Evolutionary conservation across 192 early-diverging fungal genomes (phyloP), one percentile per base, ranked within the genome.

Genomic region (Borealophlyctis nickersoniae): DNA sequence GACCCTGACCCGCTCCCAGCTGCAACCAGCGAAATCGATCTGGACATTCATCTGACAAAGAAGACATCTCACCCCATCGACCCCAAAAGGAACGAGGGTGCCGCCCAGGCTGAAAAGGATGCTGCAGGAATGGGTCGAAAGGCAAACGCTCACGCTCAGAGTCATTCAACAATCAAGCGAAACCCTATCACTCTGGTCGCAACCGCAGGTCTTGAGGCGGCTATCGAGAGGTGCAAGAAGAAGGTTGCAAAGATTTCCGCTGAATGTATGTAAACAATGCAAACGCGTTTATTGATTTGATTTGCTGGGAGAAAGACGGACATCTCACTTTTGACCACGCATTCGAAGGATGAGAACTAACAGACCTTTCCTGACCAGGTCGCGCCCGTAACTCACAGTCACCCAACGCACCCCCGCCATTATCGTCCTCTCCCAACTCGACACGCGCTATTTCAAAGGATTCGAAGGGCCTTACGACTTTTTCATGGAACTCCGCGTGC

Each of bases 391-490:
- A 9, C 24, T 73, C 36, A 51, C 50, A 9, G 19, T 70, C 16
- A 55, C 7, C 22, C 9, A 5, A 3, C 5, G 5, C 14, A 39
- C 35, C 3, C 59, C 66, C 22, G 71, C 52, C 5, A 30, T 52
- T 34, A 30, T 73, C 24, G 62, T 55, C 19, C 63, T 73, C 26
- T 58, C 52, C 30, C 66, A 73, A 53, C 29, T 72, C 31, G 71
- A 73, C 36, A 68, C 48, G 0, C 31, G 69, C 23, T 73, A 65
- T 48, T 72, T 69, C 36, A 4, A 11, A 4, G 66, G 54, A 4
- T 34, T 69, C 55, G 16, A 60, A 4, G 66, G 66, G 13, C 13
- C n/a, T 22, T 60, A 36, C 35, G 30, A 60, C 62, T 64, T 61
- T 22, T 24, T 57, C 49, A 5, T 33, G 28, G 54, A 13, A 7